Conservation (phyloP, 768 basidiomycete species). For the Mycena belliarum region DNA sequence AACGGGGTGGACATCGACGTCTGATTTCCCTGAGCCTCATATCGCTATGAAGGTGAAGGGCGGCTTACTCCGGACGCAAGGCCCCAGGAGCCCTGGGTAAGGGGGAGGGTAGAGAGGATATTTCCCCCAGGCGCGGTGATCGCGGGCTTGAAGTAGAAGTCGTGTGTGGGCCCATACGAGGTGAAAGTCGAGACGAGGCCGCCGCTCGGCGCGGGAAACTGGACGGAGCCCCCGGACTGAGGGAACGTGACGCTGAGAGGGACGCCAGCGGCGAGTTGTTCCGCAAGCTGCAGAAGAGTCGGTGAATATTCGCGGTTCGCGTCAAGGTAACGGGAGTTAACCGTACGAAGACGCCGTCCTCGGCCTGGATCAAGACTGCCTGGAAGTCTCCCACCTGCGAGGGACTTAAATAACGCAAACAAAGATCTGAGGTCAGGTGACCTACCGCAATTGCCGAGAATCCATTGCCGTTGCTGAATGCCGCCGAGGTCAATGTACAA, state of each 20-base stretch:
- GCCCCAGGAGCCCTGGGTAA: slow-evolving; percentile 36
- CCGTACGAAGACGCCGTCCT: slow-evolving; percentile 57
- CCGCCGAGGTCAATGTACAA: neutral
- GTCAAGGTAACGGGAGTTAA: neutral
- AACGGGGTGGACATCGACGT: slow-evolving; percentile 45
- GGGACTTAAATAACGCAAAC: too few relatives aligned
- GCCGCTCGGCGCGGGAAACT: slow-evolving; percentile 50
- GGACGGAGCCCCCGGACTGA: slow-evolving; percentile 34
- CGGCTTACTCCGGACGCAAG: slow-evolving; percentile 43
- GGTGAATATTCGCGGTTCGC: neutral
- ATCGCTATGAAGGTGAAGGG: too few relatives aligned
- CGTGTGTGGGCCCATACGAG: slow-evolving; percentile 46
- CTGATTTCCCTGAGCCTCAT: too few relatives aligned
- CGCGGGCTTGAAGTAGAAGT: slow-evolving; percentile 35
- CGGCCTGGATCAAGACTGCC: slow-evolving; percentile 52
- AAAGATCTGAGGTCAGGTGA: too few relatives aligned
- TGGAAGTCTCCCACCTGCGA: slow-evolving; percentile 51
- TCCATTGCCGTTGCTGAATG: slow-evolving; percentile 49
- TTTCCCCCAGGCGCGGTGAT: slow-evolving; percentile 51
- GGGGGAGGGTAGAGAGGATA: slow-evolving; percentile 47
- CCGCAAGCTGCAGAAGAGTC: slow-evolving; percentile 41
- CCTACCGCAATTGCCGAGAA: slow-evolving; percentile 43
- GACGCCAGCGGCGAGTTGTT: slow-evolving; percentile 47
- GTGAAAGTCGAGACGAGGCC: slow-evolving; percentile 52
- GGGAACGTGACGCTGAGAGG: slow-evolving; percentile 49